Evolutionary conservation across 192 early-diverging fungal genomes (phyloP).

Genomic region (Coemansia sp.): DNA sequence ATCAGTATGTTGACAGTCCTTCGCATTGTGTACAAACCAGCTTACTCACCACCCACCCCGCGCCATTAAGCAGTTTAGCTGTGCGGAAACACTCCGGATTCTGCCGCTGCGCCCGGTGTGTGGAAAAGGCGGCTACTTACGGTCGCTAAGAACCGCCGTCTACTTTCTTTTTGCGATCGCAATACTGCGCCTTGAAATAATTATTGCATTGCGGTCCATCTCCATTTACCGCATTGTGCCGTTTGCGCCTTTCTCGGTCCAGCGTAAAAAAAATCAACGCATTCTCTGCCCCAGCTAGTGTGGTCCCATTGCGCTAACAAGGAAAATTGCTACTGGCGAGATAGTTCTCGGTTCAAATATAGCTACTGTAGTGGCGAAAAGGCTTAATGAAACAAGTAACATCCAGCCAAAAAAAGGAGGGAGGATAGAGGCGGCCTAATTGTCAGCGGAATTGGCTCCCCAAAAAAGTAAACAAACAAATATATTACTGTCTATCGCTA

Average conservation of each 20-base stretch:
- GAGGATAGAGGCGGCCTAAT: not conserved
- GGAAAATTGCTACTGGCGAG: not conserved
- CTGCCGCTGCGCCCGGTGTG: not conserved
- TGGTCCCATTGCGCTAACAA: not conserved
- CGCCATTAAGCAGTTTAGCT: not conserved
- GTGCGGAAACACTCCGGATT: not conserved
- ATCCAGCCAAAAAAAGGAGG: not conserved
- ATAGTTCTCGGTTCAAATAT: not conserved
- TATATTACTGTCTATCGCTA: not conserved
- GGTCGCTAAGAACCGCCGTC: not conserved
- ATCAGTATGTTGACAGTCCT: not conserved
- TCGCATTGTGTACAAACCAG: not conserved
- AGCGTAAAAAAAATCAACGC: not conserved
- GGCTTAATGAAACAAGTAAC: conserved; percentile 14
- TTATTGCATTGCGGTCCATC: conserved; percentile 3
- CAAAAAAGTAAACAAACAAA: not conserved
- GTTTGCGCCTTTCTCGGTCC: not conserved
- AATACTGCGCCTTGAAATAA: not conserved
- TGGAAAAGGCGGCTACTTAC: not conserved
- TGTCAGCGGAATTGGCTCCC: not conserved
- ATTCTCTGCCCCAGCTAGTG: not conserved
- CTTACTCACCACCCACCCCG: too few relatives aligned
- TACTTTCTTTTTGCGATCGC: conserved; percentile 4
- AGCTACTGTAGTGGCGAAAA: conserved; percentile 6
- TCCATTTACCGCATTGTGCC: not conserved